Conservation (phyloP, 768 basidiomycete genomes). For the Cystoderma amianthinum region DNA sequence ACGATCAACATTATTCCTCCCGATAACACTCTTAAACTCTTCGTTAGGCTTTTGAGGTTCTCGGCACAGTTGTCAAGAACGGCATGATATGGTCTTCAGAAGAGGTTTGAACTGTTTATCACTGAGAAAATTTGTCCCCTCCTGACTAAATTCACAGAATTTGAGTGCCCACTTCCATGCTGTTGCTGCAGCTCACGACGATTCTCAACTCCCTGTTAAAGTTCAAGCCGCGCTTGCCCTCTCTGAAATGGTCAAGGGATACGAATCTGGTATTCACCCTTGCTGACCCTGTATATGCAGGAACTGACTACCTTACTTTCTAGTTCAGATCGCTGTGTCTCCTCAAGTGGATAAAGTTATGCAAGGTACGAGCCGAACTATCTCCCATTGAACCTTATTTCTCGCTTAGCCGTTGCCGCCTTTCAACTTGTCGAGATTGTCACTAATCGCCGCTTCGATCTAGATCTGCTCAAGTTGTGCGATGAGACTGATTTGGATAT, state of each 20-base stretch:
- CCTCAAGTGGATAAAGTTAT: constrained; percentile 84
- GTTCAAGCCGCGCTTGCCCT: constrained; percentile 80
- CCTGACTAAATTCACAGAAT: too few relatives aligned
- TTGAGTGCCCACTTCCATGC: constrained; percentile 59
- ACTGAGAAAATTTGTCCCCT: too few relatives aligned
- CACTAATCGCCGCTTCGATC: not conserved
- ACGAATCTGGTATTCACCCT: constrained; percentile 46
- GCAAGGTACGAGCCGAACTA: constrained; percentile 44
- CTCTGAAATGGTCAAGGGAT: constrained; percentile 62
- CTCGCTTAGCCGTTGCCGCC: constrained; percentile 4
- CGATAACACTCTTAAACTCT: not conserved
- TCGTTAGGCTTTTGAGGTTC: constrained; percentile 69
- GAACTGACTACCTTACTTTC: constrained; percentile 3
- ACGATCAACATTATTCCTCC: constrained; percentile 4
- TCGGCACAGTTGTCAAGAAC: constrained; percentile 66
- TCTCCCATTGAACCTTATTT: not conserved
- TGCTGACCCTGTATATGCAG: not conserved
- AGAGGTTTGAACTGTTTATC: constrained; percentile 37
- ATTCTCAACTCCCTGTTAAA: constrained; percentile 74
- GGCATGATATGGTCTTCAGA: constrained; percentile 62
- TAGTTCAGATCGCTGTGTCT: constrained; percentile 63
- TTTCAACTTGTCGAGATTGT: too few relatives aligned
- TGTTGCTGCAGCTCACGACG: constrained; percentile 63
- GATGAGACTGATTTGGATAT: constrained; percentile 88
- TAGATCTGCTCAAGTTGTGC: constrained; percentile 79